Base-by-base conservation (phyloP, 352 stramenopile genomes). In the Achlya hypogyna region DNA sequence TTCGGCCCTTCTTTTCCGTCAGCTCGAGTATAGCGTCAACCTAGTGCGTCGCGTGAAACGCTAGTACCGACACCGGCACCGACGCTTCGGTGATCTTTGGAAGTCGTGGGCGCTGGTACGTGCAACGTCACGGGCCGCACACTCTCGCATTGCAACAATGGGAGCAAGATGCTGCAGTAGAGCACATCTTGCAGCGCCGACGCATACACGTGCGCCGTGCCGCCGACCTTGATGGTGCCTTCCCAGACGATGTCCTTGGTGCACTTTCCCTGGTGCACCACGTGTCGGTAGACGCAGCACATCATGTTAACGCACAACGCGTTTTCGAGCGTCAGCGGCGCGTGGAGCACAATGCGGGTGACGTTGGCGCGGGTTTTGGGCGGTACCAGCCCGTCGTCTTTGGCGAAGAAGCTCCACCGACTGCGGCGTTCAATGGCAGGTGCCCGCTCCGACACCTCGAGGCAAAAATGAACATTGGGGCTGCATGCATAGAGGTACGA, bases 211-310 rank as follows among this genome's bases (percentile, higher is more conserved):
- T 28, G 31, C 5, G 60, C 51, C 22, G 20, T 10, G 29, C 60
- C 47, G 20, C 60, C 60, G 0, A 38, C 27, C 23, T 67, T 67
- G 32, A 67, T 58, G n/a, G 60, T 43, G 29, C 60, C 60, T 60
- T 67, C 60, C 60, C 60, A 67, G 4, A 67, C 47, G 18, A 67
- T 35, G 42, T 63, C 54, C 25, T 64, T 64, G 2, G 42, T 53
- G 12, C 29, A 14, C 29, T 64, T 64, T 4, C 56, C 56, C 22
- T 53, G 56, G 22, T 25, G 16, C 8, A 54, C 20, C 12, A 58
- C 47, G 6, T 20, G 20, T 18, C 59, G 60, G 47, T 51, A 67
- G n/a, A 67, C 32, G 32, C 60, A 67, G 47, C 60, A 67, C 6
- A 67, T 45, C 2, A 67, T 54, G 32, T 67, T 67, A 8, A 67